phyloP scores from a whole-genome alignment of 2,329 filamentous ascomycete species.

The Fusarium goolgardi region DNA sequence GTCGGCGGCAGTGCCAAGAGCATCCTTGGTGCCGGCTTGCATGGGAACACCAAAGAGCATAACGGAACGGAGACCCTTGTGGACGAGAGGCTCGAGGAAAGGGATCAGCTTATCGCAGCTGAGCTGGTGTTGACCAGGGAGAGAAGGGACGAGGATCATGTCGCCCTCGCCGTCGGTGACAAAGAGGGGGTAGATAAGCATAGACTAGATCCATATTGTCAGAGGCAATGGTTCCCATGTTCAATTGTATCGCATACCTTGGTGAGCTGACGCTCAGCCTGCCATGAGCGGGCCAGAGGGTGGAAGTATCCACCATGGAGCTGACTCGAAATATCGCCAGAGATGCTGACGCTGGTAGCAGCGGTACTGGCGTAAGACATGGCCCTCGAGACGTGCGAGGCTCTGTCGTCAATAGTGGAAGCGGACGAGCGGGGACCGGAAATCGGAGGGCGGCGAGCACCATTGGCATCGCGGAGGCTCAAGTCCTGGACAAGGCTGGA shows the following conservation, averaged over 20 bases:
- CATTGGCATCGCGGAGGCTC: slow-evolving; percentile 66
- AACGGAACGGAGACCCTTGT: slow-evolving; percentile 90
- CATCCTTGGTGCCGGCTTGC: slow-evolving; percentile 83
- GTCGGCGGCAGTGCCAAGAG: slow-evolving; percentile 90
- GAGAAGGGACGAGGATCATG: slow-evolving; percentile 87
- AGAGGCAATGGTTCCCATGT: slow-evolving; percentile 10
- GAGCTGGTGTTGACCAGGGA: slow-evolving; percentile 89
- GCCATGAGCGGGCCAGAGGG: slow-evolving; percentile 82
- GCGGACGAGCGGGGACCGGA: slow-evolving; percentile 58
- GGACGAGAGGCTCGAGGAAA: slow-evolving; percentile 86
- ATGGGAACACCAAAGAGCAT: slow-evolving; percentile 97
- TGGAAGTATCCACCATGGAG: slow-evolving; percentile 86
- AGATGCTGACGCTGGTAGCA: slow-evolving; percentile 76
- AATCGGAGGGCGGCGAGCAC: slow-evolving; percentile 58
- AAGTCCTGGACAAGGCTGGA: slow-evolving; percentile 75
- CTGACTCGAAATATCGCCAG: slow-evolving; percentile 83
- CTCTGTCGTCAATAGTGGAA: slow-evolving; percentile 69
- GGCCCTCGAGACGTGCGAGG: slow-evolving; percentile 71
- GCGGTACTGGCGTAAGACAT: slow-evolving; percentile 75
- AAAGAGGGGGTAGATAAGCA: slow-evolving; percentile 98
- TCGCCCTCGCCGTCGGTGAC: slow-evolving; percentile 95
- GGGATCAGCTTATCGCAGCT: slow-evolving; percentile 87
- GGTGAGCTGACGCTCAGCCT: slow-evolving; percentile 85
- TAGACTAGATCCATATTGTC: slow-evolving; percentile 70
- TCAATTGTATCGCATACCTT: slow-evolving; percentile 67